Evolutionary conservation across 2,329 filamentous ascomycete species (phyloP).

Genomic region (Cyphellophora europaea): DNA sequence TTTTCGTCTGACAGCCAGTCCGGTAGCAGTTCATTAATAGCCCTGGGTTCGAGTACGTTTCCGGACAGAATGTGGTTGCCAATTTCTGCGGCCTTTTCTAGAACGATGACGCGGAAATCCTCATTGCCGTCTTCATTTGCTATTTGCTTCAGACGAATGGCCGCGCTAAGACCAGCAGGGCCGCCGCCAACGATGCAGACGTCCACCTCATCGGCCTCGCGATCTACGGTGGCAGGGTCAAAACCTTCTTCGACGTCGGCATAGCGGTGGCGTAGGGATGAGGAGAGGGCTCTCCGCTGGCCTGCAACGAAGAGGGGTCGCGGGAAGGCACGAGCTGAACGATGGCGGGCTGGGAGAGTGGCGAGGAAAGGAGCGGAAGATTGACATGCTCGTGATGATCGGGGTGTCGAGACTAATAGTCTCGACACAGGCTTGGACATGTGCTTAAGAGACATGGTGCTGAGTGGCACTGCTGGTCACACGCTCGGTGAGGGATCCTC

Average conservation of each 20-base stretch:
- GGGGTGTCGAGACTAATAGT: neutral
- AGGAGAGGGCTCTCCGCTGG: conserved; percentile 36
- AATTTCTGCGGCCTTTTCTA: conserved; percentile 92
- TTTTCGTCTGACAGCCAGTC: conserved; percentile 90
- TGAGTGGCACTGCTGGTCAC: no score
- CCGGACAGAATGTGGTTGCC: conserved; percentile 93
- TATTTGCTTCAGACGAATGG: conserved; percentile 47
- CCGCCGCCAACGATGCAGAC: conserved; percentile 86
- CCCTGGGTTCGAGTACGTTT: conserved; percentile 83
- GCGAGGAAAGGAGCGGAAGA: neutral
- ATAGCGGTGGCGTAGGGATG: conserved; percentile 29
- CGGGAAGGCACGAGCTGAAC: neutral
- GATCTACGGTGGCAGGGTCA: conserved; percentile 61
- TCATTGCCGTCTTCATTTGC: conserved; percentile 93
- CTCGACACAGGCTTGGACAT: neutral
- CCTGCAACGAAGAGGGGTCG: conserved; percentile 14
- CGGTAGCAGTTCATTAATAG: conserved; percentile 81
- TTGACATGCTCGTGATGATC: neutral
- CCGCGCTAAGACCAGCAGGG: conserved; percentile 28
- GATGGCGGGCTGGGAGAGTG: neutral
- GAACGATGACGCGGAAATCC: conserved; percentile 81
- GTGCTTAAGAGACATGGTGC: neutral
- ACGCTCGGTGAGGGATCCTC: no score
- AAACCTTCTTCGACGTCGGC: conserved; percentile 47
- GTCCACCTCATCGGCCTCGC: conserved; percentile 88